Conservation (phyloP, 2,329 filamentous ascomycete species). For the Rutstroemia sp. region DNA sequence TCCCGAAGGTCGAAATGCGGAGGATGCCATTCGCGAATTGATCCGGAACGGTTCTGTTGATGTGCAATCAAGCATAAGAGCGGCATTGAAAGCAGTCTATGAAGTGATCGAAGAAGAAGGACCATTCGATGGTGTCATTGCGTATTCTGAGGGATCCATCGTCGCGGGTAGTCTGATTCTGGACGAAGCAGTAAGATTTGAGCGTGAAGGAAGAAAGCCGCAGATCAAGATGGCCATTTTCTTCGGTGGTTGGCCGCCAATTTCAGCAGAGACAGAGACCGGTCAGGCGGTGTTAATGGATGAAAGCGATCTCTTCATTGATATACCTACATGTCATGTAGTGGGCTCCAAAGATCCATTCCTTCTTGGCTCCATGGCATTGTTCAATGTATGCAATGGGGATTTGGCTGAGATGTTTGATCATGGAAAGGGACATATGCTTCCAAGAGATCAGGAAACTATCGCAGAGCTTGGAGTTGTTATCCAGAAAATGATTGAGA, state of each 20-base stretch:
- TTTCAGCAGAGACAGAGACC: constrained; percentile 35
- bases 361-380: constrained; percentile 50
- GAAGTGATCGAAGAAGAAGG: background rate
- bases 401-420: constrained; percentile 56
- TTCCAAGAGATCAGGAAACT: constrained; percentile 42
- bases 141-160: background rate
- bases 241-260: constrained; percentile 45
- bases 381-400: constrained; percentile 54
- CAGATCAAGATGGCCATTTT: constrained; percentile 39
- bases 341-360: constrained; percentile 53
- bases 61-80: constrained; percentile 6
- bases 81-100: background rate
- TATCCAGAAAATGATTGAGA: constrained; percentile 8
- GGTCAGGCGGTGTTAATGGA: constrained; percentile 42
- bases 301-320: constrained; percentile 41
- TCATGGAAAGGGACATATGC: constrained; percentile 56
- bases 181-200: constrained; percentile 38
- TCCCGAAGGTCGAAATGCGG: constrained; percentile 17
- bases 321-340: constrained; percentile 46
- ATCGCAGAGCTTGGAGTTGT: constrained; percentile 27
- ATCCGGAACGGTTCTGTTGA: constrained; percentile 11
- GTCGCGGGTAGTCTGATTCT: constrained; percentile 39
- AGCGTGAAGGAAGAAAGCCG: constrained; percentile 27
- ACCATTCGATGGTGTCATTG: background rate
- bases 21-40: constrained; percentile 20